Conservation (phyloP, 2,329 filamentous ascomycete genomes). For the Rutstroemia sp. region DNA sequence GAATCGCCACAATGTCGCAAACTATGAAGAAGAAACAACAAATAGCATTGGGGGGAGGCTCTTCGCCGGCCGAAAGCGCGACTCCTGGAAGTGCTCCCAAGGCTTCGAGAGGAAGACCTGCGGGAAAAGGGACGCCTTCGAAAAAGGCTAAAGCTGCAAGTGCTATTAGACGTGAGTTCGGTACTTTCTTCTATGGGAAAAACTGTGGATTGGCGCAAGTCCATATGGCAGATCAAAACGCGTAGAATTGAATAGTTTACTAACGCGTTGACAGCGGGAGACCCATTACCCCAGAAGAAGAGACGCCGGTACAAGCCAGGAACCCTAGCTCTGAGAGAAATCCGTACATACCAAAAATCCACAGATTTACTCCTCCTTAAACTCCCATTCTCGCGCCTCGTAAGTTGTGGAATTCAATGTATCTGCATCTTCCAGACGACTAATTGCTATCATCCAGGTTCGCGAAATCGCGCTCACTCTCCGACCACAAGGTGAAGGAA, state of each 20-base stretch:
- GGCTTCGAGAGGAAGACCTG: neutral
- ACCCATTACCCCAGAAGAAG: conserved; percentile 57
- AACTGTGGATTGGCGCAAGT: neutral
- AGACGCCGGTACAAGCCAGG: conserved; percentile 66
- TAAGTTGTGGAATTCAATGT: conserved; percentile 26
- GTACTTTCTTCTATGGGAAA: neutral
- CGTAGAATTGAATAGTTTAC: neutral
- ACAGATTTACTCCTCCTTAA: conserved; percentile 81
- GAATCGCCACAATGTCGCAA: neutral
- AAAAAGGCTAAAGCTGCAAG: neutral
- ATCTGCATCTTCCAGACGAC: too few relatives aligned
- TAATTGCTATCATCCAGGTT: conserved; percentile 35
- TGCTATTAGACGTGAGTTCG: conserved; percentile 8
- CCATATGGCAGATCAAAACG: too few relatives aligned
- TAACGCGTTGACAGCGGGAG: conserved; percentile 49
- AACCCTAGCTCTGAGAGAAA: conserved; percentile 84
- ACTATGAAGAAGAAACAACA: neutral
- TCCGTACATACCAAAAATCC: conserved; percentile 80
- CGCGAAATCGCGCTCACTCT: conserved; percentile 66
- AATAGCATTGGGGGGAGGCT: neutral
- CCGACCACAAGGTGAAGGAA: conserved; percentile 55
- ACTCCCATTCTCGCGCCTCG: conserved; percentile 72
- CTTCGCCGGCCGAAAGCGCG: conserved; percentile 1
- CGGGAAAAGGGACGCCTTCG: neutral
- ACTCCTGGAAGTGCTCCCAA: neutral